Conservation (phyloP, 306 rosid genomes). For the Vigna hirtella region DNA sequence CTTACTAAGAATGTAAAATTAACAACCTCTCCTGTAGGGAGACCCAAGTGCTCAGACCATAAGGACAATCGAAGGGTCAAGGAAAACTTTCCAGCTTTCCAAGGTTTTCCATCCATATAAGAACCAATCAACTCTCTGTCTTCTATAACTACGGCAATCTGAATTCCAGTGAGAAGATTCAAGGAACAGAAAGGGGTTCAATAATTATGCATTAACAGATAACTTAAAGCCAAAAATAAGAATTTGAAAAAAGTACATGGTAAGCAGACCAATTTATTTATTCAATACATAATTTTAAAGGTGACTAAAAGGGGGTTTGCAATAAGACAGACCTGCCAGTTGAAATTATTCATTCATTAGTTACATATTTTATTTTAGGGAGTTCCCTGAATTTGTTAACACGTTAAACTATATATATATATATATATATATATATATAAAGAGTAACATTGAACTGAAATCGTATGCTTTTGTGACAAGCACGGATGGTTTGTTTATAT, state of each 20-base stretch:
- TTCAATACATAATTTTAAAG: constrained; percentile 26
- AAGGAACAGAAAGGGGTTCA: constrained; percentile 27
- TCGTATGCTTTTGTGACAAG: too few relatives aligned
- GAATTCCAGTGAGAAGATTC: constrained; percentile 48
- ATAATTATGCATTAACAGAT: constrained; percentile 41
- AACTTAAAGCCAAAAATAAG: constrained; percentile 10
- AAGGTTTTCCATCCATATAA: constrained; percentile 87
- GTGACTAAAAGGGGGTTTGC: constrained; percentile 28
- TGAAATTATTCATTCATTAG: constrained; percentile 22
- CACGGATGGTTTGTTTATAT: too few relatives aligned
- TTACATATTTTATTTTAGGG: constrained; percentile 25
- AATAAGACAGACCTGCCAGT: not conserved
- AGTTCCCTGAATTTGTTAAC: not conserved
- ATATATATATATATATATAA: too few relatives aligned
- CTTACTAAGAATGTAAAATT: constrained; percentile 19
- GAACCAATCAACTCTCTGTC: constrained; percentile 79
- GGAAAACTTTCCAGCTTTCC: constrained; percentile 94
- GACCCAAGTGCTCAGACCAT: constrained; percentile 98
- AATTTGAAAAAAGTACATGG: constrained; percentile 26
- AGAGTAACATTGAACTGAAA: too few relatives aligned
- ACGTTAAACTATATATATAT: not conserved
- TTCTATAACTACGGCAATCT: constrained; percentile 87
- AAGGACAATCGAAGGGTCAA: constrained; percentile 81
- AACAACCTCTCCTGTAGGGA: constrained; percentile 77
- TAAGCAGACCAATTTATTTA: constrained; percentile 4